Evolutionary conservation across 2,329 filamentous ascomycete species (phyloP), one percentile per base, ranked within the genome.

Genomic region (Aureobasidium sp.): DNA sequence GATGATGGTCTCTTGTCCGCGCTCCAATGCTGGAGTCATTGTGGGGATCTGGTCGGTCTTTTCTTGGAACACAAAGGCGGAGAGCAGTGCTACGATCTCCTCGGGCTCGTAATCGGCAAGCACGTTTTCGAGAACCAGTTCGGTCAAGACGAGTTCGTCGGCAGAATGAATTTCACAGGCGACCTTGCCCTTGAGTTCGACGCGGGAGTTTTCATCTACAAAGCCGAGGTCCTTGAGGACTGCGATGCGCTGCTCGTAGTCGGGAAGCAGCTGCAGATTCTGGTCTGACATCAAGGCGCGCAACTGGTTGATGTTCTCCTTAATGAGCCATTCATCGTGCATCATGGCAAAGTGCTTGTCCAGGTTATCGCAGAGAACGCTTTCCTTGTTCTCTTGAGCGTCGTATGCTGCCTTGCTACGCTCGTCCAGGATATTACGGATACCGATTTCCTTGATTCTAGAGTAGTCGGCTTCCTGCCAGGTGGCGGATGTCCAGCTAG

Each of bases 151-250:
- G 0, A 99, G 83, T 75, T 99, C 94, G 72, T 97, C 93, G 20
- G 92, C 92, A 0, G 93, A 97, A 75, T 97, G 94, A 64, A 99
- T 93, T 78, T 99, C 94, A 77, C 94, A 99, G 5, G 94, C 94
- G 25, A 99, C 94, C 75, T 97, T 97, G 75, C 94, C 94, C 77
- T 99, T 99, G 66, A 99, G 84, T 76, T 95, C 90, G 42, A 99
- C 95, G 25, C 93, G 87, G 5, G 87, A 87, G 48, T 88, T 86
- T 4, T 89, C 86, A 70, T 99, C 94, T 67, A 99, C 89, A 73
- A 99, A 99, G 5, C 86, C 88, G 8, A 99, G 84, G 67, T 97
- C 92, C 72, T 90, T 92, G 49, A 99, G 82, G 0, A 99, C 94
- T 65, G 88, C 86, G 41, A 97, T 90, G 55, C 94, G 88, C 76